Conservation (phyloP, 1,139 yeast species). For the Saccharomycopsis hybrid region DNA sequence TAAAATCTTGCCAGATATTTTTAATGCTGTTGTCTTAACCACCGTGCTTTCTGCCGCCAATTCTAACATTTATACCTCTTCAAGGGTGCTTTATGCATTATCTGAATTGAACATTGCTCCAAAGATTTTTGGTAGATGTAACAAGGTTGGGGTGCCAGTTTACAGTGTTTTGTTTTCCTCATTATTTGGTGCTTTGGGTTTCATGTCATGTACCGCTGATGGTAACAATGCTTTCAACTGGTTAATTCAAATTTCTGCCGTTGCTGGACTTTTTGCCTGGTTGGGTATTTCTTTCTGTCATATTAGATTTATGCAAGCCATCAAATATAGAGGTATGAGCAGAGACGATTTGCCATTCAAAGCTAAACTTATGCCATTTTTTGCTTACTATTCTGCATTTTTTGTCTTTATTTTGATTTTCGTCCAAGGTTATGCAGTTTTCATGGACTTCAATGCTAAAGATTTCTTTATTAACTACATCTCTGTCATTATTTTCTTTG, state of each 20-base stretch:
- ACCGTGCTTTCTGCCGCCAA: conserved; percentile 62
- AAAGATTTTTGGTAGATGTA: conserved; percentile 40
- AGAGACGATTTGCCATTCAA: conserved; percentile 61
- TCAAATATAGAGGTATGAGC: conserved; percentile 51
- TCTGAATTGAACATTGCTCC: conserved; percentile 52
- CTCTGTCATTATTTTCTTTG: conserved; percentile 51
- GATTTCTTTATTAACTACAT: conserved; percentile 60
- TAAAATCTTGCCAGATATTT: conserved; percentile 47
- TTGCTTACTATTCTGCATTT: conserved; percentile 50
- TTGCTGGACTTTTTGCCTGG: conserved; percentile 74
- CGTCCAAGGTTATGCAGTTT: conserved; percentile 65
- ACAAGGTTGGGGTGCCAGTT: conserved; percentile 32
- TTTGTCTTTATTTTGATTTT: conserved; percentile 47
- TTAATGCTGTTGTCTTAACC: conserved; percentile 48
- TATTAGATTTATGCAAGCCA: conserved; percentile 59
- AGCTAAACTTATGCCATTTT: conserved; percentile 55
- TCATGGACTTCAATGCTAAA: conserved; percentile 47
- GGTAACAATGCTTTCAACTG: conserved; percentile 74
- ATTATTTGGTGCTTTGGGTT: conserved; percentile 58
- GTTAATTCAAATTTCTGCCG: conserved; percentile 75
- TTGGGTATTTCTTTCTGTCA: conserved; percentile 60
- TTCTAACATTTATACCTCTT: conserved; percentile 53
- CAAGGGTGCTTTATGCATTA: conserved; percentile 54
- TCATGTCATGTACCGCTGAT: conserved; percentile 52
- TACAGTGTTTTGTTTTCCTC: conserved; percentile 52